phyloP scores from a whole-genome alignment of 495 filamentous ascomycete species.

The Neurospora sp. region DNA sequence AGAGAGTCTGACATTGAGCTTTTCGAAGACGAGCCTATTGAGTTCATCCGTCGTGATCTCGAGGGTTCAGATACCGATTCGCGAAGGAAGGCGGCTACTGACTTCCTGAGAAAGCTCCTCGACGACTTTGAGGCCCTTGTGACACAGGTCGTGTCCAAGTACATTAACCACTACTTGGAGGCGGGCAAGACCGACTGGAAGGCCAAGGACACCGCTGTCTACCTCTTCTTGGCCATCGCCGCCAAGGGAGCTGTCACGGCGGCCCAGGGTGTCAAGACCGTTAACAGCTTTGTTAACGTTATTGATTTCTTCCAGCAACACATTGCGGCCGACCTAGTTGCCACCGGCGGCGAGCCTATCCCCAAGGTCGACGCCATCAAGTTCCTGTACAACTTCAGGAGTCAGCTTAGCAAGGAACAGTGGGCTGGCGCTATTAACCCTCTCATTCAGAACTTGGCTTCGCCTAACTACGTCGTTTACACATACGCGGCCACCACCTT shows the following conservation, averaged over 20 bases:
- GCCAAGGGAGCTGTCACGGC: slow-evolving; percentile 81
- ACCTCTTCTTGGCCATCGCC: slow-evolving; percentile 88
- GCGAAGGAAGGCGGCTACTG: slow-evolving; percentile 78
- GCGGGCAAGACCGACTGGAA: slow-evolving; percentile 75
- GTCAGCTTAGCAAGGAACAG: slow-evolving; percentile 72
- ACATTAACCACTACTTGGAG: slow-evolving; percentile 70
- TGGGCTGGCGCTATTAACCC: slow-evolving; percentile 84
- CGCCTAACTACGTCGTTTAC: slow-evolving; percentile 86
- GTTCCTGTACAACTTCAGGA: slow-evolving; percentile 90
- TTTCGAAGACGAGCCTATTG: slow-evolving; percentile 97
- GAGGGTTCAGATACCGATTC: slow-evolving; percentile 96
- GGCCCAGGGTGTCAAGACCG: slow-evolving; percentile 77
- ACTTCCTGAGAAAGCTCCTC: slow-evolving; percentile 80
- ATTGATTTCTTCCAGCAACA: slow-evolving; percentile 88
- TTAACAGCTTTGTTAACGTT: slow-evolving; percentile 73
- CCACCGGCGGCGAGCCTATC: slow-evolving; percentile 61
- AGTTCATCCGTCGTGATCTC: slow-evolving; percentile 91
- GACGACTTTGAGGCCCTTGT: slow-evolving; percentile 78
- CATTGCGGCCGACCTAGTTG: slow-evolving; percentile 71
- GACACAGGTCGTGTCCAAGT: slow-evolving; percentile 68
- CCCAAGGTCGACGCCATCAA: slow-evolving; percentile 97
- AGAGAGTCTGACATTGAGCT: slow-evolving; percentile 89
- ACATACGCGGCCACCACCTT: slow-evolving; percentile 93
- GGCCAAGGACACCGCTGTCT: slow-evolving; percentile 92
- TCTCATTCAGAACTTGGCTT: slow-evolving; percentile 79